Conservation (phyloP, 2,329 filamentous ascomycete genomes). For the Cladophialophora bantiana region DNA sequence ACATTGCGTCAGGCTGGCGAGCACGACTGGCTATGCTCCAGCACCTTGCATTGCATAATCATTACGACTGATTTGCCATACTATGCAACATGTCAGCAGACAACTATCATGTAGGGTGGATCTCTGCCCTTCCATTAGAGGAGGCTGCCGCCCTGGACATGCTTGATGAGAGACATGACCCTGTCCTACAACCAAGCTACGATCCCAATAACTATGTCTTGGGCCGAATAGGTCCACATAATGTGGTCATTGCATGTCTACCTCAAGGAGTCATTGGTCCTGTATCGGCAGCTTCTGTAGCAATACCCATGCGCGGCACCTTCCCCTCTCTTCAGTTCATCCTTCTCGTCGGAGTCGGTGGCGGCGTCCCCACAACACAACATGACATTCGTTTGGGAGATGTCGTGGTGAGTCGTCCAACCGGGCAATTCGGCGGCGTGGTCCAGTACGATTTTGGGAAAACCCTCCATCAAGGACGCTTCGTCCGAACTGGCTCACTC, state of each 20-base stretch:
- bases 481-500: conserved; percentile 38
- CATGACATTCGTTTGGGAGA: conserved; percentile 42
- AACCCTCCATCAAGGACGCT: conserved; percentile 32
- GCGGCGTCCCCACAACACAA: conserved; percentile 36
- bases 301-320: conserved; percentile 34
- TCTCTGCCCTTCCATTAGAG: conserved; percentile 28
- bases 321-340: conserved; percentile 40
- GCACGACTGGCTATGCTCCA: not conserved
- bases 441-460: conserved; percentile 45
- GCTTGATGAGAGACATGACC: conserved; percentile 24
- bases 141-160: conserved; percentile 24
- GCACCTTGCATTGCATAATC: not conserved
- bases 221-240: conserved; percentile 39
- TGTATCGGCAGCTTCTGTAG: conserved; percentile 39
- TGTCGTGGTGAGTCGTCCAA: conserved; percentile 39
- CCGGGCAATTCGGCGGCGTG: conserved; percentile 37
- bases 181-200: conserved; percentile 8
- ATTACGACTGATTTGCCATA: not conserved
- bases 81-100: conserved; percentile 3
- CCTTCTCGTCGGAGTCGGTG: conserved; percentile 43
- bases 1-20: no score
- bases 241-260: conserved; percentile 39
- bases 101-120: conserved; percentile 25
- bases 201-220: conserved; percentile 43
- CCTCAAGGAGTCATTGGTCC: conserved; percentile 37